Base-by-base conservation (phyloP, 1,284 basidiomycete genomes). In the Irpex sp. region DNA sequence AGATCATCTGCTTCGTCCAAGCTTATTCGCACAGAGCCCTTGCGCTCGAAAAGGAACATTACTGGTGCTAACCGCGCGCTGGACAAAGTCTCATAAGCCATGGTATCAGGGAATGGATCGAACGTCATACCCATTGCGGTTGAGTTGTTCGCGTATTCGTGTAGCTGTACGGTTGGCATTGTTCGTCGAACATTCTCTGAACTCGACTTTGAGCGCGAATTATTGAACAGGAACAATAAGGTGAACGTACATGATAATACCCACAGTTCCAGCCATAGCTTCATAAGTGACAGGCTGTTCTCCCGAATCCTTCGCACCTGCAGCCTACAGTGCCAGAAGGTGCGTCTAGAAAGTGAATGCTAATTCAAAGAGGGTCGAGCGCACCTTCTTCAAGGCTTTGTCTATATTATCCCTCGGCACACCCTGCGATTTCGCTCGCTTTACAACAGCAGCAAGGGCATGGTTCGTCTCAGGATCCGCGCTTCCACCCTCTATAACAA, bases 371-470 rank as follows among this genome's bases (percentile, higher is more conserved):
- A 55, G 36, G 15, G 31, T 37, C 11, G 11, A 49, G 5, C 31
- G 53, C 67, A 90, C 92, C 78, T 83, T 86, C 17, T 81, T 82
- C 58, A 94, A 77, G 0, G 90, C 88, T 46, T 80, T 85, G 69
- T 90, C 89, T 4, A 94, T 85, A 70, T 90, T 93, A 47, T 89
- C 84, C 70, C 87, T 94, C 0, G 93, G 92, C 46, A 94, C 84
- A 39, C 90, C 89, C 47, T 80, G 77, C 0, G 85, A 81, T 71
- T 83, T 89, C 0, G 87, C 86, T 61, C 83, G 80, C 67, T 83
- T 85, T 3, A 94, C 68, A 1, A 83, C 84, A 1, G 79, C 77
- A 1, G 87, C 86, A 39, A 95, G 78, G 8, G 85, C 77, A 2
- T 81, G 62, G 70, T 94, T 94, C 65, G 81, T 77, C 6, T 79